These are phyloP conservation scores for Polygonum maritimum DNA, from an alignment of 148 eudicot species.

Conservation along the genomic window DNA sequence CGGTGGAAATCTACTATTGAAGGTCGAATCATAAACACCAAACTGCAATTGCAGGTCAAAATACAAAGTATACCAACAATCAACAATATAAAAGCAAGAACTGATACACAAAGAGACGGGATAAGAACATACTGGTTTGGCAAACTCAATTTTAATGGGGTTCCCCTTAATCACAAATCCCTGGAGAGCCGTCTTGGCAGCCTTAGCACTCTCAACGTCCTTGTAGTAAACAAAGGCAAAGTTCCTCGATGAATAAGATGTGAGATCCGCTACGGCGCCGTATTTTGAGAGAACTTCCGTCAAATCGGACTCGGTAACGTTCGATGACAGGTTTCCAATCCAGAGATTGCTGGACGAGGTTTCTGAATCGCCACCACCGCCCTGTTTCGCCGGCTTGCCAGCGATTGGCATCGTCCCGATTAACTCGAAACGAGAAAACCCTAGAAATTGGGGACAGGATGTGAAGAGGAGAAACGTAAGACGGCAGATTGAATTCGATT, in stretches of 20 bases:
- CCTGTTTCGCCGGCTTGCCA: conserved; percentile 7
- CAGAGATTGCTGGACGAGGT: conserved; percentile 55
- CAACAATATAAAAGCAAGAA: conserved; percentile 1
- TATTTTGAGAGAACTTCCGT: conserved; percentile 38
- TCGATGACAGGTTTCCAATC: conserved; percentile 64
- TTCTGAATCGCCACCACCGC: conserved; percentile 14
- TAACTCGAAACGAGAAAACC: not conserved
- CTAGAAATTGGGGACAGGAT: conserved; percentile 2
- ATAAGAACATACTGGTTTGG: conserved; percentile 69
- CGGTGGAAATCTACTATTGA: not conserved
- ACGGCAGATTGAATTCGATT: not conserved
- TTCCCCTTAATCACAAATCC: conserved; percentile 42
- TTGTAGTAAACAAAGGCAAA: conserved; percentile 63
- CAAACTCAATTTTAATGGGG: conserved; percentile 67
- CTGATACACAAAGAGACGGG: conserved; percentile 10
- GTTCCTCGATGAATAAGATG: conserved; percentile 46
- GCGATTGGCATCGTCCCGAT: conserved; percentile 9
- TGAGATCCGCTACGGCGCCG: conserved; percentile 47
- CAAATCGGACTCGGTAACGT: conserved; percentile 54
- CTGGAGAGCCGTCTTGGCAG: conserved; percentile 47
- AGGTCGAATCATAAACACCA: not conserved
- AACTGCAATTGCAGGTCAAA: conserved; percentile 7
- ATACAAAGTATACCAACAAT: conserved; percentile 4
- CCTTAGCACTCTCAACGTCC: conserved; percentile 39
- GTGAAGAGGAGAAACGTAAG: not conserved